Conservation (phyloP, 768 basidiomycete species). For the Boletus barrowsii region DNA sequence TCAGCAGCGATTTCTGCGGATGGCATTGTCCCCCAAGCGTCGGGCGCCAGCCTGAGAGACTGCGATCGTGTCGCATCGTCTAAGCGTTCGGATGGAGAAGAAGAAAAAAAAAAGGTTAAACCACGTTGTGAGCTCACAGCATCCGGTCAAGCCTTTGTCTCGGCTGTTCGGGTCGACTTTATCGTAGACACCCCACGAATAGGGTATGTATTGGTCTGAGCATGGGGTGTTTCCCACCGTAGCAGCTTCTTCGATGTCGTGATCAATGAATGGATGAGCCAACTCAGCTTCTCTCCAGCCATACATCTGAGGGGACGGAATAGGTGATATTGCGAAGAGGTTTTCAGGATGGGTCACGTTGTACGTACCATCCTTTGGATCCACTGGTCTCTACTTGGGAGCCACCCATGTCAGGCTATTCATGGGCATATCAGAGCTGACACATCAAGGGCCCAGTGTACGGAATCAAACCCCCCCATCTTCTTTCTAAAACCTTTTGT, state of each 20-base stretch:
- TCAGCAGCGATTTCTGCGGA: not conserved
- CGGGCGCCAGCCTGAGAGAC: not conserved
- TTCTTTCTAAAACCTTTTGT: not conserved
- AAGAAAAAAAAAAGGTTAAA: slow-evolving; percentile 16
- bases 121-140: slow-evolving; percentile 18
- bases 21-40: not conserved
- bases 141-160: not conserved
- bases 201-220: not conserved
- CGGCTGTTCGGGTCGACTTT: not conserved
- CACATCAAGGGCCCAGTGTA: slow-evolving; percentile 15
- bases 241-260: slow-evolving; percentile 14
- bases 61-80: not conserved
- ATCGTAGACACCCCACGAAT: not conserved
- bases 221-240: not conserved
- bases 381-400: slow-evolving; percentile 1
- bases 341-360: slow-evolving; percentile 6
- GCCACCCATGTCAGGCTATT: slow-evolving; percentile 12
- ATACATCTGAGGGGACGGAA: slow-evolving; percentile 10
- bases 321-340: slow-evolving; percentile 16
- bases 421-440: slow-evolving; percentile 13
- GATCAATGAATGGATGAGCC: slow-evolving; percentile 2
- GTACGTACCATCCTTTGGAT: not conserved
- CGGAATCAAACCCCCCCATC: slow-evolving; percentile 10
- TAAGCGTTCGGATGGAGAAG: not conserved
- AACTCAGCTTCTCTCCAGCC: slow-evolving; percentile 9